Evolutionary conservation across 495 filamentous ascomycete species (phyloP).

Genomic region (Polyplosphaeria fusca): DNA sequence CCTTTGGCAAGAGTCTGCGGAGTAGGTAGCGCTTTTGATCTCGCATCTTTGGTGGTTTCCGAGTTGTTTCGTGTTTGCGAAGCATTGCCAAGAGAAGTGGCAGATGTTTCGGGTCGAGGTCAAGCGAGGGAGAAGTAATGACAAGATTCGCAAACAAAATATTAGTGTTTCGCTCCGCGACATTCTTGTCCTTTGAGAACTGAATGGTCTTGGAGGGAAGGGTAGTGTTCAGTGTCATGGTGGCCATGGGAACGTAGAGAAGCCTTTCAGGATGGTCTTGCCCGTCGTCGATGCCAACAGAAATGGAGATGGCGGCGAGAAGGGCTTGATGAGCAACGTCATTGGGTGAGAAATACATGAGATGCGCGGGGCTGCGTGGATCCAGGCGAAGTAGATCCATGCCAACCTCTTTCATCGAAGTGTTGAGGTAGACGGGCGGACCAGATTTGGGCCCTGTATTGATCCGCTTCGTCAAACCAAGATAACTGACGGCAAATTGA

Average conservation of each 20-base stretch:
- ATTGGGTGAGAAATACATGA: constrained; percentile 95
- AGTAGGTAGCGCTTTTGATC: constrained; percentile 64
- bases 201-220: constrained; percentile 91
- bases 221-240: constrained; percentile 90
- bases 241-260: constrained; percentile 95
- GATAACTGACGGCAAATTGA: constrained; percentile 90
- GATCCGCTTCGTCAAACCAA: constrained; percentile 78
- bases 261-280: constrained; percentile 79
- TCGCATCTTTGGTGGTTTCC: constrained; percentile 22
- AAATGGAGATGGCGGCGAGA: constrained; percentile 85
- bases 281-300: constrained; percentile 85
- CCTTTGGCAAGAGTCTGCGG: constrained; percentile 89
- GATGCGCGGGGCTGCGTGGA: constrained; percentile 87
- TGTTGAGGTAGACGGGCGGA: constrained; percentile 70
- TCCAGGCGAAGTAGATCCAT: constrained; percentile 92
- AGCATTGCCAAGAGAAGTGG: constrained; percentile 75
- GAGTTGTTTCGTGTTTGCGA: constrained; percentile 14
- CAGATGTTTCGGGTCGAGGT: constrained; percentile 90
- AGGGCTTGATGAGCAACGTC: constrained; percentile 96
- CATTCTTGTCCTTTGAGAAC: constrained; percentile 66
- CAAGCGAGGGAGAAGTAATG: constrained; percentile 89
- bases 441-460: constrained; percentile 61
- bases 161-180: constrained; percentile 88
- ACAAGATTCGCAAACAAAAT: constrained; percentile 95
- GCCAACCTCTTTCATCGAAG: constrained; percentile 92